phyloP scores from a whole-genome alignment of 805 yeast genomes.

The Saturnispora gosingensis region DNA sequence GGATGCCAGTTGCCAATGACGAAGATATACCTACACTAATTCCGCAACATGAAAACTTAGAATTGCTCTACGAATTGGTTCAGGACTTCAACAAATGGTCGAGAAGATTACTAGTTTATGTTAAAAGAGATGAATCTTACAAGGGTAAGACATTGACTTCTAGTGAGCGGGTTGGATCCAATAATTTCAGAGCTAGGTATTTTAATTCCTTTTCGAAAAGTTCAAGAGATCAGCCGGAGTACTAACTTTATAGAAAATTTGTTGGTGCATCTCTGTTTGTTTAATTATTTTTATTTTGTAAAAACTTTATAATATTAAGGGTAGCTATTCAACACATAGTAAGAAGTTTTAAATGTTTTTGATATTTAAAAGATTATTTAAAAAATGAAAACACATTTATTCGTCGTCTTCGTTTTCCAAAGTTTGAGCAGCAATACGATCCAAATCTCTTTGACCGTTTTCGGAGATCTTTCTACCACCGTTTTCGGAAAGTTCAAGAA shows the following conservation, averaged over 20 bases:
- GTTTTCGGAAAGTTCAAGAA: constrained; percentile 90
- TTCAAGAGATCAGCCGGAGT: constrained; percentile 7
- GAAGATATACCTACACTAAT: constrained; percentile 49
- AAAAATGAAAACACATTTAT: constrained; percentile 18
- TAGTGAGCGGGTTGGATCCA: constrained; percentile 35
- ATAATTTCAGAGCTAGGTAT: constrained; percentile 70
- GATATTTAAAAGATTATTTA: background rate
- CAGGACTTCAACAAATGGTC: constrained; percentile 95
- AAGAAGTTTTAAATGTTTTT: background rate
- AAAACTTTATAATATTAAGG: constrained; percentile 2
- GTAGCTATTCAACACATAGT: background rate
- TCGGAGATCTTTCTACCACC: constrained; percentile 99
- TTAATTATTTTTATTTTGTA: background rate
- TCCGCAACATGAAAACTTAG: constrained; percentile 70
- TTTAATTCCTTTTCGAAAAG: constrained; percentile 45
- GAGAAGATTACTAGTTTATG: constrained; percentile 73
- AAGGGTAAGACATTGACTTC: constrained; percentile 39
- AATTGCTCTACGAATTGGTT: constrained; percentile 62
- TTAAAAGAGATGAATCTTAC: constrained; percentile 44
- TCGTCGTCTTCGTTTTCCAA: constrained; percentile 71
- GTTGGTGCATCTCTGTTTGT: background rate
- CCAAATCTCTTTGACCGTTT: constrained; percentile 99
- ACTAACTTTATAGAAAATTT: background rate
- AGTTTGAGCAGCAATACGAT: constrained; percentile 99
- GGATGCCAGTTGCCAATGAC: constrained; percentile 98